phyloP scores from a whole-genome alignment of 352 stramenopile species.

The Thraustotheca clavata region DNA sequence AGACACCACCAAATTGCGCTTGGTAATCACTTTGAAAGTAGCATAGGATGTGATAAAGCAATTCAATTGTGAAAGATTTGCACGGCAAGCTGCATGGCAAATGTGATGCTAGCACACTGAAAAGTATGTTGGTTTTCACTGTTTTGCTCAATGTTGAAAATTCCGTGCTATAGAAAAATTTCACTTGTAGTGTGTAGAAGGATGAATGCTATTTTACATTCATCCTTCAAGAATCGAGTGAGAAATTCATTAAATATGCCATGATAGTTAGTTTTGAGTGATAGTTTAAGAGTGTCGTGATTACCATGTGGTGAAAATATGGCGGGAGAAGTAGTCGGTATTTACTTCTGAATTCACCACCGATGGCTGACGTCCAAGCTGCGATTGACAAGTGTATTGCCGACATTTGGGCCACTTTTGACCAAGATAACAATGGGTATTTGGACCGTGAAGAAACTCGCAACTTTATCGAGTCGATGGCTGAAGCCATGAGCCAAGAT shows the following conservation, averaged over 20 bases:
- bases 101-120: slow-evolving; percentile 15
- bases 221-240: slow-evolving; percentile 16
- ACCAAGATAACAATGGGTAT: slow-evolving; percentile 13
- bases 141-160: slow-evolving; percentile 21
- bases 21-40: slow-evolving; percentile 6
- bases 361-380: slow-evolving; percentile 2
- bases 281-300: too few species aligned
- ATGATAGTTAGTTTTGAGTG: not conserved
- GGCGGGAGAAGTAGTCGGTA: too few species aligned
- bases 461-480: not conserved
- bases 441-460: slow-evolving; percentile 7
- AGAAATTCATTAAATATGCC: slow-evolving; percentile 1
- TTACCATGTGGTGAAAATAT: too few species aligned
- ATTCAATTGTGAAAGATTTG: not conserved
- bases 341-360: slow-evolving; percentile 6
- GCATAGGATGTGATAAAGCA: not conserved
- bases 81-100: slow-evolving; percentile 20
- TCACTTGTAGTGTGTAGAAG: slow-evolving; percentile 23
- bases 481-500: not conserved
- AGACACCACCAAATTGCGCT: not conserved
- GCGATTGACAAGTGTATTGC: slow-evolving; percentile 10
- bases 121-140: slow-evolving; percentile 13
- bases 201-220: not conserved
- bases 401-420: slow-evolving; percentile 11
- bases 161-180: slow-evolving; percentile 18